Evolutionary conservation across 1,284 basidiomycete genomes (phyloP).

Genomic region (Rhodotorula sp.): DNA sequence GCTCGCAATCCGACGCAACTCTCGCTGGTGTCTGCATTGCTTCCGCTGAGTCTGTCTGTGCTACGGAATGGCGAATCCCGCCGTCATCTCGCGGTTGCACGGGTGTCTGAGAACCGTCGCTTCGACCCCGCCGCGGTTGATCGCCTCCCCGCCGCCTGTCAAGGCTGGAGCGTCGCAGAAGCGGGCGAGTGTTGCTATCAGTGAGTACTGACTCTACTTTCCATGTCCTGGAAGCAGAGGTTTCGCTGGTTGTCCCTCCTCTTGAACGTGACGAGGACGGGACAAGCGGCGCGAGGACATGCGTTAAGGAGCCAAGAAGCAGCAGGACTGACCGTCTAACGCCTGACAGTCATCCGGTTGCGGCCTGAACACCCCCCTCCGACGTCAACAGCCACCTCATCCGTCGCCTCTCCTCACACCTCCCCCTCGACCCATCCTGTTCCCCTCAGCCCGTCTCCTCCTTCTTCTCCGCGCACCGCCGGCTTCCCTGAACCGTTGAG

Average conservation of each 20-base stretch:
- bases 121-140: slow-evolving; percentile 2
- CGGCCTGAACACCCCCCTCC: slow-evolving; percentile 26
- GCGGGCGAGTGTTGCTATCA: slow-evolving; percentile 43
- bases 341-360: slow-evolving; percentile 31
- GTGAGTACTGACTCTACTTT: slow-evolving; percentile 12
- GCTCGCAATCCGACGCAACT: not conserved
- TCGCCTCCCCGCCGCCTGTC: slow-evolving; percentile 31
- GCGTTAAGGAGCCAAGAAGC: too few species aligned
- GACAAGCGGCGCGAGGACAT: not conserved
- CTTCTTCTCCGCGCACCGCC: not conserved
- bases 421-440: slow-evolving; percentile 8
- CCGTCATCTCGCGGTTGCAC: not conserved
- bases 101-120: not conserved
- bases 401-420: slow-evolving; percentile 6
- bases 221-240: not conserved
- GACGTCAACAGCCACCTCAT: slow-evolving; percentile 13
- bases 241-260: not conserved
- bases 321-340: not conserved
- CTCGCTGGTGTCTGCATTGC: too few species aligned
- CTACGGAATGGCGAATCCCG: too few species aligned
- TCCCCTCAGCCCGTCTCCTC: slow-evolving; percentile 13
- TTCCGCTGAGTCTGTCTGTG: too few species aligned
- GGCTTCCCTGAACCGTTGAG: not conserved
- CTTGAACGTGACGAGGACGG: not conserved
- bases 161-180: slow-evolving; percentile 17